Evolutionary conservation across 257 asterid species (phyloP).

Genomic region (Forsythia suspensa): DNA sequence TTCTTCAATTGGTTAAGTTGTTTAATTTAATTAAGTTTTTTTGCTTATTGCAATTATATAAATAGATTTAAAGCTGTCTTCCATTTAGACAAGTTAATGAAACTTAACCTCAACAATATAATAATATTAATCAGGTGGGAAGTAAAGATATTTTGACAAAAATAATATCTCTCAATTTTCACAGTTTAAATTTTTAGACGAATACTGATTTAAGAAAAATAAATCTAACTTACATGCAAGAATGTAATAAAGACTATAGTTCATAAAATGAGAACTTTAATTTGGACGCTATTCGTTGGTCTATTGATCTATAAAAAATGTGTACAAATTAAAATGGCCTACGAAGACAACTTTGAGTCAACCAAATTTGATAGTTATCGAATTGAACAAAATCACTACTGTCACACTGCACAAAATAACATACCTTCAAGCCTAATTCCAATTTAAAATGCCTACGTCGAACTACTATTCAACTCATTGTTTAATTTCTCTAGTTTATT

Average conservation of each 20-base stretch:
- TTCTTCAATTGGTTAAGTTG: not conserved
- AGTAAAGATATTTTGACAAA: not conserved
- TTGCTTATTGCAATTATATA: not conserved
- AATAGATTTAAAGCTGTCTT: not conserved
- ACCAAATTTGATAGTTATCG: slow-evolving; percentile 6
- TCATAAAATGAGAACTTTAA: not conserved
- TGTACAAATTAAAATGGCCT: not conserved
- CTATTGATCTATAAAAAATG: not conserved
- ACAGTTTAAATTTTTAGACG: not conserved
- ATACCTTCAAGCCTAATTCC: slow-evolving; percentile 10
- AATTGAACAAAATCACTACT: slow-evolving; percentile 9
- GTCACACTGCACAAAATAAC: not conserved
- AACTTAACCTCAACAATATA: not conserved
- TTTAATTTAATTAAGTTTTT: not conserved
- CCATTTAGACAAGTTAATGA: not conserved
- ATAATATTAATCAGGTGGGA: not conserved
- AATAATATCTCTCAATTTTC: not conserved
- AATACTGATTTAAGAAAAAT: not conserved
- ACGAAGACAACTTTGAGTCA: slow-evolving; percentile 14
- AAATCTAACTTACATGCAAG: too few species aligned
- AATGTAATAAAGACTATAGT: too few species aligned
- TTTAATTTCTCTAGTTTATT: not conserved
- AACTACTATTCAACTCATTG: not conserved
- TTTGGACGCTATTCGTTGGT: not conserved
- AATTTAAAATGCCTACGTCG: slow-evolving; percentile 31